Evolutionary conservation across 176 grass and related monocot genomes (phyloP).

Genomic region (Carex myosuroides): DNA sequence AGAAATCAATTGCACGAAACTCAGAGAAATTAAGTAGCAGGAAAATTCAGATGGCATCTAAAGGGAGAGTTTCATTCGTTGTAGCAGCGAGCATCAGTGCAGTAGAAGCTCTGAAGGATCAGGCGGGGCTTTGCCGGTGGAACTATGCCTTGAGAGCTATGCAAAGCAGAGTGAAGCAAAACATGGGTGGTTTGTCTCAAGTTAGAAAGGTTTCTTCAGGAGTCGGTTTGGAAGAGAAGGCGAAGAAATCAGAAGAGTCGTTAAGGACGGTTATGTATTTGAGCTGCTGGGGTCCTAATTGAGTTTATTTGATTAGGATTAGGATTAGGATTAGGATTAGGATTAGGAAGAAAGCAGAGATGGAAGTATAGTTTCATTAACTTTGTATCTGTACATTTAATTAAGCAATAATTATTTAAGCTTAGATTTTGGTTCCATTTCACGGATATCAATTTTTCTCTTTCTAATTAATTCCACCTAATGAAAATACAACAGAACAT

Average conservation of each 20-base stretch:
- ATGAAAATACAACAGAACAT: no score
- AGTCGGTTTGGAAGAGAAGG: neutral
- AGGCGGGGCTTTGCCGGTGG: conserved; percentile 36
- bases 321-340: no score
- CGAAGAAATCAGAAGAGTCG: conserved; percentile 36
- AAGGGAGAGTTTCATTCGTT: neutral
- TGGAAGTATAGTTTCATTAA: neutral
- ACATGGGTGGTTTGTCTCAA: neutral
- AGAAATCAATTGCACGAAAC: neutral
- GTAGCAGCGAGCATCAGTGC: neutral
- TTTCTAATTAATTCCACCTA: neutral
- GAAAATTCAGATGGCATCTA: neutral
- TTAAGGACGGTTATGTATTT: conserved; percentile 43
- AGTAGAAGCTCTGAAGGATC: conserved; percentile 32
- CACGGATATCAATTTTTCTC: neutral
- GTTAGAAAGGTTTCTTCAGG: neutral
- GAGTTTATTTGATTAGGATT: no score
- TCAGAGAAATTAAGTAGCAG: neutral
- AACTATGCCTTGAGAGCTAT: conserved; percentile 33
- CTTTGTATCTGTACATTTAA: neutral
- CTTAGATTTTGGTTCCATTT: neutral
- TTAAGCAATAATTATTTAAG: neutral
- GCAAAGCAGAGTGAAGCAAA: conserved; percentile 29
- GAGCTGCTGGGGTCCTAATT: conserved; percentile 59
- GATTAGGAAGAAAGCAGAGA: neutral